Base-by-base conservation (phyloP, 1,284 basidiomycete genomes). In the Anthracocystis walkeri region DNA sequence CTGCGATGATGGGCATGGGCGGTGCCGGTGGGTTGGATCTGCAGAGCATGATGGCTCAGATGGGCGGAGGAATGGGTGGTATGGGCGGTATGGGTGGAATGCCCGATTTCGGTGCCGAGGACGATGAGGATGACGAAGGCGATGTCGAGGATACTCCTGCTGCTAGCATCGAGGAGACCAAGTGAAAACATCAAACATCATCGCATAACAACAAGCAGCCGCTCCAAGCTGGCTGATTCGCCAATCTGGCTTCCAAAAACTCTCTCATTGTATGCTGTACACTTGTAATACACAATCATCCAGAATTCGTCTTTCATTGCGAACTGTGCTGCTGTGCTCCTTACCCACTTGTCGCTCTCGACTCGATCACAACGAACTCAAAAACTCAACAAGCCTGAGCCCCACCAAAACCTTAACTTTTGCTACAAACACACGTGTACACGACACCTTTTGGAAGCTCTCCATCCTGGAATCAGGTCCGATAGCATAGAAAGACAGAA, bases 81-180 rank as follows among this genome's bases (percentile, higher is more conserved):
- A 52, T 64, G 41, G 58, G 58, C 10, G 63, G 68, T 14, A 58
- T 52, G 4, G 63, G 64, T 14, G 65, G 65, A 21, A 50, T 65
- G 31, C 49, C 49, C 14, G 66, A 78, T 42, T 60, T 79, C 42
- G 49, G 49, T 14, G 49, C 70, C 3, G 77, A 75, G 16, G 81
- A 74, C 41, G 80, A 72, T 40, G 75, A 75, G 18, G 77, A 67
- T 21, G 82, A 81, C 11, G 81, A 77, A 3, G 81, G 58, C 38
- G 73, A 74, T 50, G 91, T 90, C 40, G 56, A 62, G 25, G 65
- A 65, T n/a, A 57, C 65, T 52, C 53, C 62, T 38, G 58, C 62
- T 12, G 58, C 59, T 14, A 56, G 51, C 21, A 41, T 51, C 4
- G 62, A 74, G 21, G 70, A 74, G 63, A 53, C 72, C 50, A 66